Evolutionary conservation across 306 rosid species (phyloP).

Genomic region (Dalbergia cultrata): DNA sequence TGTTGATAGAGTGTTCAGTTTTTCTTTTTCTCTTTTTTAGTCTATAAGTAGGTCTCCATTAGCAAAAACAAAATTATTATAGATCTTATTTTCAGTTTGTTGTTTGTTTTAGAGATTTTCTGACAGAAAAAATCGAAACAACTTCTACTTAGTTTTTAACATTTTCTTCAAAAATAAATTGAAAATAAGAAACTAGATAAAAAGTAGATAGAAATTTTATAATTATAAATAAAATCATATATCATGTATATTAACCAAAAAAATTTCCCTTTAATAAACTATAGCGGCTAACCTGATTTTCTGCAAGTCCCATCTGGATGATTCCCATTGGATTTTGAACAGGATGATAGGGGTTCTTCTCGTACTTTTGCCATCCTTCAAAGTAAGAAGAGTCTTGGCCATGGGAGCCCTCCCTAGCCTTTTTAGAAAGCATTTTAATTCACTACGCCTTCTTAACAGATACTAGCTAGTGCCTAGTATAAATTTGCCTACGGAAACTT

Average conservation of each 20-base stretch:
- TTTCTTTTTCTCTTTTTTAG: too few species aligned
- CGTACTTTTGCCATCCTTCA: slow-evolving; percentile 81
- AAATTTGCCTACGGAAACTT: not conserved
- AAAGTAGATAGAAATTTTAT: not conserved
- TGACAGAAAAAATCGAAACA: too few species aligned
- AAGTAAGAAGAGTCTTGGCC: slow-evolving; percentile 90
- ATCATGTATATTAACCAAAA: too few species aligned
- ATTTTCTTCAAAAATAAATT: not conserved
- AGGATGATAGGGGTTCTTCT: slow-evolving; percentile 78
- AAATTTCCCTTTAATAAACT: not conserved
- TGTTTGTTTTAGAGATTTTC: too few species aligned
- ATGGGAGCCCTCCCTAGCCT: slow-evolving; percentile 67
- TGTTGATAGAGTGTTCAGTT: not conserved
- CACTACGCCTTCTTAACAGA: not conserved
- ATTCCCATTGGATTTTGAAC: slow-evolving; percentile 73
- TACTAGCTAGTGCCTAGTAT: not conserved
- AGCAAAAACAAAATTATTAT: too few species aligned
- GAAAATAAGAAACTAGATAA: not conserved
- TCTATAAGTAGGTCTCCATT: too few species aligned
- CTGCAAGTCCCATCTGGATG: slow-evolving; percentile 97
- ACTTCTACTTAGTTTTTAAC: too few species aligned
- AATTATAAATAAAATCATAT: not conserved
- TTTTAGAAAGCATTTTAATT: slow-evolving; percentile 66
- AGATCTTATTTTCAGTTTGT: too few species aligned
- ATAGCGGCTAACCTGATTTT: slow-evolving; percentile 67